These are phyloP conservation scores for Dendrobium nobile DNA, from an alignment of 106 monocot genomes.

Conservation along the genomic window DNA sequence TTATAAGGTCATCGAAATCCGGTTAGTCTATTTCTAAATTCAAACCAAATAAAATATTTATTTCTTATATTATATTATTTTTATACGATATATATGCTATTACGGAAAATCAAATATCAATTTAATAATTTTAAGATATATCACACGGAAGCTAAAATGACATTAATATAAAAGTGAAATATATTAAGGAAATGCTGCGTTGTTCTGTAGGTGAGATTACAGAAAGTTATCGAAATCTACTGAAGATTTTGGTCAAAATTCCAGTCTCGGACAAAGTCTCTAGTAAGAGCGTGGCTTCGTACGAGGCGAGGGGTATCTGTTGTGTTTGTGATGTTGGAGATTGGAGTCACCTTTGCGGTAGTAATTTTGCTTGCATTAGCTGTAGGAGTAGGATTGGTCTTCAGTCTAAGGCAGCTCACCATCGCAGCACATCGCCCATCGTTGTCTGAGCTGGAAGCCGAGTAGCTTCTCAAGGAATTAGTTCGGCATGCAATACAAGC, in stretches of 20 bases:
- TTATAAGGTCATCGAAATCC: too few species aligned
- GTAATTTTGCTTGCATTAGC: slow-evolving; percentile 1
- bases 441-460: slow-evolving; percentile 44
- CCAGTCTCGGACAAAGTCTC: slow-evolving; percentile 51
- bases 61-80: too few species aligned
- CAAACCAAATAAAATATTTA: too few species aligned
- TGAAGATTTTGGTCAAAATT: slow-evolving; percentile 27
- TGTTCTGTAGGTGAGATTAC: too few species aligned
- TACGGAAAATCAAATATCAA: too few species aligned
- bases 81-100: too few species aligned
- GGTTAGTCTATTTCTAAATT: too few species aligned
- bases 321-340: background rate
- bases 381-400: slow-evolving; percentile 1
- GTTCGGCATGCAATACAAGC: slow-evolving; percentile 58
- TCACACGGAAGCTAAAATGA: too few species aligned
- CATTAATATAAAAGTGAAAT: too few species aligned
- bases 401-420: slow-evolving; percentile 36
- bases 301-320: slow-evolving; percentile 35
- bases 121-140: too few species aligned
- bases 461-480: slow-evolving; percentile 51
- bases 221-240: too few species aligned
- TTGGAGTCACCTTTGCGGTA: slow-evolving; percentile 38
- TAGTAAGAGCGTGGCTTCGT: slow-evolving; percentile 37
- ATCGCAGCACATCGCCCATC: slow-evolving; percentile 43
- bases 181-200: too few species aligned